Percentiles rank a stretch among this genome's conserved stretches.
These are phyloP conservation scores for Melocanna baccifera DNA, from an alignment of 176 grass and related monocot genomes.

Conservation along the genomic window DNA sequence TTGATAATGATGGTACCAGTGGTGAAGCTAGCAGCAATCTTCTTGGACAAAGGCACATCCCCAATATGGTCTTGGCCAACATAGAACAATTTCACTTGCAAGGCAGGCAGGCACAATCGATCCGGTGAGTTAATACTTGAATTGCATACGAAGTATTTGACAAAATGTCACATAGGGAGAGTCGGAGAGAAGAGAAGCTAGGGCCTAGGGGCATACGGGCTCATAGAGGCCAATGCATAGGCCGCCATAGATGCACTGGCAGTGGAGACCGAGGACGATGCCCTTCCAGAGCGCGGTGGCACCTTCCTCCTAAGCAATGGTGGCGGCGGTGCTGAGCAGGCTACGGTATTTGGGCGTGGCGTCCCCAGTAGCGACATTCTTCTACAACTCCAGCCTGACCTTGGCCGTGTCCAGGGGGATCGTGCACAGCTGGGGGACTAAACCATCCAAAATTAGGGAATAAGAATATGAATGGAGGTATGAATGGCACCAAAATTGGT, in stretches of 20 bases:
- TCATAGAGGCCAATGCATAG: slow-evolving; percentile 86
- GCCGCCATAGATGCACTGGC: slow-evolving; percentile 87
- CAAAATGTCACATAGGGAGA: background rate
- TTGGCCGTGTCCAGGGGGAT: slow-evolving; percentile 93
- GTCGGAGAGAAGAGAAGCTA: background rate
- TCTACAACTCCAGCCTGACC: slow-evolving; percentile 94
- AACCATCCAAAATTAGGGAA: background rate
- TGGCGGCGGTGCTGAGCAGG: slow-evolving; percentile 73
- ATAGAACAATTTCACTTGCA: slow-evolving; percentile 73
- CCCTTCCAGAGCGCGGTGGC: slow-evolving; percentile 85
- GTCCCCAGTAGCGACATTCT: slow-evolving; percentile 31
- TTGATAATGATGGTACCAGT: slow-evolving; percentile 43
- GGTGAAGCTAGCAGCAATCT: slow-evolving; percentile 80
- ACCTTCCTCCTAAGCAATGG: slow-evolving; percentile 81
- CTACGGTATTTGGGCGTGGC: slow-evolving; percentile 65
- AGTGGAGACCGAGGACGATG: slow-evolving; percentile 76
- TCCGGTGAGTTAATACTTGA: background rate
- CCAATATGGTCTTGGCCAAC: slow-evolving; percentile 78
- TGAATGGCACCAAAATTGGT: too few relatives aligned
- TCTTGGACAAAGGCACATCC: slow-evolving; percentile 75
- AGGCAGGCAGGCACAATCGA: too few relatives aligned
- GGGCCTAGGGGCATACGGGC: slow-evolving; percentile 37
- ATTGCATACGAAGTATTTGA: background rate
- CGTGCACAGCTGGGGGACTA: slow-evolving; percentile 50
- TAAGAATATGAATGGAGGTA: too few relatives aligned